Conservation (phyloP, 345 rosid species). For the Excoecaria cochinchinensis region DNA sequence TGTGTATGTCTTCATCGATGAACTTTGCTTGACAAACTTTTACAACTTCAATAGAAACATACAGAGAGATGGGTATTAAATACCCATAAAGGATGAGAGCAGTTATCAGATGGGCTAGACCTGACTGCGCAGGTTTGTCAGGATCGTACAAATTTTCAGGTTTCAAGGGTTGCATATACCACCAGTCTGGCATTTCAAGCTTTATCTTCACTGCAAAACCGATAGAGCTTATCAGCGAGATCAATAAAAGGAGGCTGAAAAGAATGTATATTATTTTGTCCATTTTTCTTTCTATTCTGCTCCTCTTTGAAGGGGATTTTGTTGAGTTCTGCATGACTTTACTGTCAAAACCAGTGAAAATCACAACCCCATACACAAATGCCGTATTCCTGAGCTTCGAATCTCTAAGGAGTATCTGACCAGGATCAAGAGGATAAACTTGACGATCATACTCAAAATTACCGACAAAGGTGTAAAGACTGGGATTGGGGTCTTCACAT, state of each 20-base stretch:
- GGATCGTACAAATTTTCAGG: constrained; percentile 64
- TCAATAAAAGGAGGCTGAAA: constrained; percentile 60
- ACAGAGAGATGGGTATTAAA: constrained; percentile 91
- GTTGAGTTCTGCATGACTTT: constrained; percentile 96
- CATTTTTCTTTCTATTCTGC: constrained; percentile 82
- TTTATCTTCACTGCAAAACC: constrained; percentile 86
- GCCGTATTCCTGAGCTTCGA: constrained; percentile 93
- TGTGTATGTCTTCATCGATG: constrained; percentile 76
- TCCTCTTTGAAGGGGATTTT: constrained; percentile 84
- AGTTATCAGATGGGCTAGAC: constrained; percentile 77
- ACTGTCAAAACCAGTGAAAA: constrained; percentile 89
- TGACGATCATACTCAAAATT: constrained; percentile 64
- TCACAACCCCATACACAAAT: constrained; percentile 69
- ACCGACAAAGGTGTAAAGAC: constrained; percentile 83
- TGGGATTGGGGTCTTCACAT: constrained; percentile 97
- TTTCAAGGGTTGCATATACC: constrained; percentile 61
- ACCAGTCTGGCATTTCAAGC: constrained; percentile 72
- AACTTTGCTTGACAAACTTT: constrained; percentile 95
- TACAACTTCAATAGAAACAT: constrained; percentile 94
- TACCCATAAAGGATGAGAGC: constrained; percentile 98
- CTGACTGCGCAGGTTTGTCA: constrained; percentile 51
- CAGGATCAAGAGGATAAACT: constrained; percentile 69
- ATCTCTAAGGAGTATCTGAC: constrained; percentile 93
- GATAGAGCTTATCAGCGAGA: constrained; percentile 75
- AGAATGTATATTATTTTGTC: constrained; percentile 87